Conservation (phyloP, 1,139 yeast species). For the Kodamaea anthophila region DNA sequence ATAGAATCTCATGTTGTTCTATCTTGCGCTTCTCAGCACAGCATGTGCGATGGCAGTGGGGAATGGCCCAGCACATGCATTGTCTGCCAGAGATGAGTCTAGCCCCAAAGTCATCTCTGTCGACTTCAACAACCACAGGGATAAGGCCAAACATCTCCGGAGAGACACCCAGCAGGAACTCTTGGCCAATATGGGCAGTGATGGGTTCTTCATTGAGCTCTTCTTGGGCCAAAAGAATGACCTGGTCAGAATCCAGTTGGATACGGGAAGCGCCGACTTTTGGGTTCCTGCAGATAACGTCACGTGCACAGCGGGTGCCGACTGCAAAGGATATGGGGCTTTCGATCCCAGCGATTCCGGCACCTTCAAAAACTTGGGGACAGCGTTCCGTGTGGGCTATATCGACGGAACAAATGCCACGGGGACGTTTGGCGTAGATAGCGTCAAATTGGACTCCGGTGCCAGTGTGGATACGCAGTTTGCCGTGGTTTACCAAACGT, state of each 20-base stretch:
- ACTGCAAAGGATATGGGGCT: slow-evolving; percentile 41
- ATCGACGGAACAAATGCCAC: slow-evolving; percentile 27
- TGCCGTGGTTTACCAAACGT: slow-evolving; percentile 51
- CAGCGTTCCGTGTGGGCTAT: slow-evolving; percentile 30
- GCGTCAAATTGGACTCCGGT: slow-evolving; percentile 4
- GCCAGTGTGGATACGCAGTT: slow-evolving; percentile 31
- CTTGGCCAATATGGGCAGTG: slow-evolving; percentile 5
- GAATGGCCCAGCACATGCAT: too few relatives aligned
- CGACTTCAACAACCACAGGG: slow-evolving; percentile 6
- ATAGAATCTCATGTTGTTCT: too few relatives aligned
- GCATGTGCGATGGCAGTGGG: too few relatives aligned
- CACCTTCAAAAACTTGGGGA: slow-evolving; percentile 39
- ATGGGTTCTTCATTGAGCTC: slow-evolving; percentile 7
- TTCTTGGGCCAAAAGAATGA: slow-evolving; percentile 5
- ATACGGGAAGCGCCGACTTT: slow-evolving; percentile 65
- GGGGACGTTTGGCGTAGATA: slow-evolving; percentile 55
- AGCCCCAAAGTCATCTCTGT: slow-evolving; percentile 3
- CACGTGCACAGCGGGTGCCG: slow-evolving; percentile 17
- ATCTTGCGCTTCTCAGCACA: too few relatives aligned
- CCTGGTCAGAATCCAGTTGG: slow-evolving; percentile 38
- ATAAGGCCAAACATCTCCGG: slow-evolving; percentile 3
- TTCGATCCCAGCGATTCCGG: slow-evolving; percentile 43
- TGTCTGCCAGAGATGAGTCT: too few relatives aligned
- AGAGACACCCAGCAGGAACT: slow-evolving; percentile 1
- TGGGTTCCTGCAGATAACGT: slow-evolving; percentile 43